Conservation (phyloP, 345 rosid species). For the Boechera stricta region DNA sequence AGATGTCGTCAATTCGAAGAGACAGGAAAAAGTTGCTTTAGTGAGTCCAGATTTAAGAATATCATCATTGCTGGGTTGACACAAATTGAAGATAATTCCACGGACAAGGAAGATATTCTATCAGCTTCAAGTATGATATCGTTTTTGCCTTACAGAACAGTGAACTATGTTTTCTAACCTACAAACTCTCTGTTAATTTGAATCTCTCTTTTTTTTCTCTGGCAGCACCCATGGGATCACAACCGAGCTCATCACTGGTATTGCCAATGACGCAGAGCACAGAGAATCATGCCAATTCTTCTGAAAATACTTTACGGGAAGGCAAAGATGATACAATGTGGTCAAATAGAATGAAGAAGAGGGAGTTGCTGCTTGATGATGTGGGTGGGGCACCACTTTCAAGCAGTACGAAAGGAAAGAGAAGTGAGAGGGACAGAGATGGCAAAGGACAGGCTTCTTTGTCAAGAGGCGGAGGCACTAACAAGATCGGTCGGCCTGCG, state of each 20-base stretch:
- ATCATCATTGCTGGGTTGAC: slow-evolving; percentile 59
- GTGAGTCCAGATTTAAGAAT: slow-evolving; percentile 71
- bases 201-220: slow-evolving; percentile 29
- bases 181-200: slow-evolving; percentile 17
- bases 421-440: slow-evolving; percentile 98
- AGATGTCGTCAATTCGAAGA: slow-evolving; percentile 75
- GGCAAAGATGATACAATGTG: slow-evolving; percentile 64
- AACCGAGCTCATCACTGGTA: slow-evolving; percentile 56
- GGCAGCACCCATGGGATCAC: slow-evolving; percentile 72
- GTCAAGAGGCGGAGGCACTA: slow-evolving; percentile 69
- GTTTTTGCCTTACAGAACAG: slow-evolving; percentile 6
- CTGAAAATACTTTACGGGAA: slow-evolving; percentile 57
- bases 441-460: slow-evolving; percentile 83
- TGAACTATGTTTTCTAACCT: slow-evolving; percentile 10
- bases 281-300: slow-evolving; percentile 56
- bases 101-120: slow-evolving; percentile 58
- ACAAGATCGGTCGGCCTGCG: slow-evolving; percentile 80
- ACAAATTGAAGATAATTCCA: slow-evolving; percentile 46
- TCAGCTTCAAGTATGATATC: slow-evolving; percentile 39
- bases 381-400: slow-evolving; percentile 78
- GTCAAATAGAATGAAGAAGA: slow-evolving; percentile 84
- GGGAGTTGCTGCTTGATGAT: slow-evolving; percentile 84
- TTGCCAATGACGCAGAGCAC: slow-evolving; percentile 54
- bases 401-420: slow-evolving; percentile 87
- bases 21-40: slow-evolving; percentile 84